phyloP scores from a whole-genome alignment of 257 asterid genomes.

The Solanum neorickii region DNA sequence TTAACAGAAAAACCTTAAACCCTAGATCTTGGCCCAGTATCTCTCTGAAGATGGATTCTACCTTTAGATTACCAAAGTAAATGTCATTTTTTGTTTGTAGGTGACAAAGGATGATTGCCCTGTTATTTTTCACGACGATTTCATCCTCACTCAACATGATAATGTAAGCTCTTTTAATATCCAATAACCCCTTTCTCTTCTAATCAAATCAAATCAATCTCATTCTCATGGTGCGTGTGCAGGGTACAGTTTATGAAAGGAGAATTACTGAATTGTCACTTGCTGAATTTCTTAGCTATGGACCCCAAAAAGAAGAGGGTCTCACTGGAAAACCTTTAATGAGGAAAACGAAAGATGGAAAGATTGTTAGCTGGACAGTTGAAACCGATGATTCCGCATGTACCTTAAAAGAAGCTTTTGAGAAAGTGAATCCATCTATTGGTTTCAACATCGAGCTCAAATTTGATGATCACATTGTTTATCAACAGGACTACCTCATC shows the following conservation, averaged over 20 bases:
- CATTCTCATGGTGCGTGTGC: not conserved
- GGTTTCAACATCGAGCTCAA: conserved; percentile 92
- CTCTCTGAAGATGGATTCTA: no score
- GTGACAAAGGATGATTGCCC: conserved; percentile 91
- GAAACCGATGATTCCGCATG: conserved; percentile 65
- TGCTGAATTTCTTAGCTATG: conserved; percentile 66
- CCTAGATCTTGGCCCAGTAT: no score
- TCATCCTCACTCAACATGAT: conserved; percentile 60
- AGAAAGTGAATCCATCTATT: conserved; percentile 49
- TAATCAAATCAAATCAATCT: no score
- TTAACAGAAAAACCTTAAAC: not conserved
- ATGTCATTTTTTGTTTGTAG: conserved; percentile 55
- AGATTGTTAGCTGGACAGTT: conserved; percentile 56
- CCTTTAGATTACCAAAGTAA: not conserved
- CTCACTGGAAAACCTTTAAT: conserved; percentile 40
- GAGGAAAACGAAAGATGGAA: conserved; percentile 80
- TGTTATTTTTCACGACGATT: conserved; percentile 86
- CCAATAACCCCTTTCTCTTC: no score
- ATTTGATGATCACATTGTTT: conserved; percentile 59
- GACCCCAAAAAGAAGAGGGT: conserved; percentile 53
- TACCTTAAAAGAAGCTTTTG: conserved; percentile 73
- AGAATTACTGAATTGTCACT: conserved; percentile 67
- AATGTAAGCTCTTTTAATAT: conserved; percentile 28
- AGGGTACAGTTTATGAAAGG: conserved; percentile 62
- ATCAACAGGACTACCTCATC: conserved; percentile 39